Percentiles rank a stretch among this genome's conserved stretches.
Evolutionary conservation across 257 asterid genomes (phyloP).

Genomic region (Orobanche coerulescens): DNA sequence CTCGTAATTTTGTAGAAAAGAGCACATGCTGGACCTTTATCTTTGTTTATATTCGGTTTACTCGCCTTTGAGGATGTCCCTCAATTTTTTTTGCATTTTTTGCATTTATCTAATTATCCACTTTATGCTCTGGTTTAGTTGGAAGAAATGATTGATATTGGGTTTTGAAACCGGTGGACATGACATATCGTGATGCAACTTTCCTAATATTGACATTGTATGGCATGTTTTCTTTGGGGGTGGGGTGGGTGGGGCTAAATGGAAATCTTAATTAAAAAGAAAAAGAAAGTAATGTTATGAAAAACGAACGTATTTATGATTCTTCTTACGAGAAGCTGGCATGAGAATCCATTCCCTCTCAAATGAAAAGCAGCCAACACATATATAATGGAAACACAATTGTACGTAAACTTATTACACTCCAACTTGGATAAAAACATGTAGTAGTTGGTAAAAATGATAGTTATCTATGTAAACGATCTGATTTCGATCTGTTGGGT

Average conservation of each 20-base stretch:
- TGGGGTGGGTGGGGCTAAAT: neutral
- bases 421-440: neutral
- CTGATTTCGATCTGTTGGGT: neutral
- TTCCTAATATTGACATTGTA: neutral
- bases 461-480: neutral
- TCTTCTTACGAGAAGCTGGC: neutral
- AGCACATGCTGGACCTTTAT: neutral
- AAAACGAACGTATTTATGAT: constrained; percentile 1
- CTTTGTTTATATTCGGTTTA: neutral
- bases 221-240: neutral
- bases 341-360: neutral
- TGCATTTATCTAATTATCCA: neutral
- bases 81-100: neutral
- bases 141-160: neutral
- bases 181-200: neutral
- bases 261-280: neutral
- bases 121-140: constrained; percentile 1
- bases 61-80: neutral
- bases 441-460: neutral
- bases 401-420: neutral
- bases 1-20: neutral
- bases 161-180: constrained; percentile 1
- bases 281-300: neutral
- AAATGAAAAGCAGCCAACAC: neutral
- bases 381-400: neutral